Evolutionary conservation across 331 rosid genomes (phyloP).

Genomic region (Acacia concinna): DNA sequence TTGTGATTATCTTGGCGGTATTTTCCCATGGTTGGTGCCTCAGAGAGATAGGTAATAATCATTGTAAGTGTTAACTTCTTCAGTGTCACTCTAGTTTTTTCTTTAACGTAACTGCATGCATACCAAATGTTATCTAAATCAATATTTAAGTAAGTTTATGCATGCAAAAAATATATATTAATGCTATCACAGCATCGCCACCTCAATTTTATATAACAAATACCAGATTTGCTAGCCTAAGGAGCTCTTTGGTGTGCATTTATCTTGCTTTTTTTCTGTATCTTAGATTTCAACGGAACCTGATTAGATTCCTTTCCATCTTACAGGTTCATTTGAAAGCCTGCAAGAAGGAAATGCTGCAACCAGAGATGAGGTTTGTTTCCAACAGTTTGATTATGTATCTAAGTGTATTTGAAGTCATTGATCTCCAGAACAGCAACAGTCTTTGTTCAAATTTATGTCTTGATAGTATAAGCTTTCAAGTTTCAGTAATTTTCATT

Average conservation of each 20-base stretch:
- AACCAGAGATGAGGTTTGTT: slow-evolving; percentile 42
- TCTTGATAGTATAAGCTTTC: neutral
- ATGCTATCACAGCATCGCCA: neutral
- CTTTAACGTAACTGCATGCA: neutral
- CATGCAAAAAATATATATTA: slow-evolving; percentile 1
- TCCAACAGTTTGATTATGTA: neutral
- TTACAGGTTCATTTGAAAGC: slow-evolving; percentile 34
- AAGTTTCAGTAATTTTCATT: neutral
- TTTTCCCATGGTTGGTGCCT: slow-evolving; percentile 38
- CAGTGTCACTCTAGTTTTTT: neutral
- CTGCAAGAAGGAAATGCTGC: slow-evolving; percentile 28
- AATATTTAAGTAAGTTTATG: neutral
- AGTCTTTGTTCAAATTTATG: neutral
- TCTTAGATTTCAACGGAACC: neutral
- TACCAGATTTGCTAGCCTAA: neutral
- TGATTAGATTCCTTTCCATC: neutral
- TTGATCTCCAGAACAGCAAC: neutral
- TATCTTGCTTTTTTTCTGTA: neutral
- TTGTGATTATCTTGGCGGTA: slow-evolving; percentile 43
- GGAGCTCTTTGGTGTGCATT: neutral
- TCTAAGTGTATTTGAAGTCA: neutral
- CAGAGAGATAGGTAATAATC: slow-evolving; percentile 30
- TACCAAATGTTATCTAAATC: neutral
- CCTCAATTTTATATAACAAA: neutral
- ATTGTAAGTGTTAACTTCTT: slow-evolving; percentile 29